phyloP scores from a whole-genome alignment of 805 yeast genomes.

The Wickerhamiella shivajii region DNA sequence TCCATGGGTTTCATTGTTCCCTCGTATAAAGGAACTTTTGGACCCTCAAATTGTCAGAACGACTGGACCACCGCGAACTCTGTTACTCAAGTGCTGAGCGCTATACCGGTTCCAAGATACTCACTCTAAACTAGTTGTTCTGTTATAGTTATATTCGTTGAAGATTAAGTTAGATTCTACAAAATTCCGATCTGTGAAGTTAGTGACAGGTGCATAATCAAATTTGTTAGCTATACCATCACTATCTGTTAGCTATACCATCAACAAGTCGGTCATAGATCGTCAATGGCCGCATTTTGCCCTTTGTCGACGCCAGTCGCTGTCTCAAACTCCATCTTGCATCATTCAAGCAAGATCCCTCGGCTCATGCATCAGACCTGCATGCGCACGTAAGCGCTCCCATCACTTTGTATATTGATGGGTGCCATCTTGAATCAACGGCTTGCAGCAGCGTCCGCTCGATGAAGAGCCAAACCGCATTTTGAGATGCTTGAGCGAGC shows the following conservation, averaged over 20 bases:
- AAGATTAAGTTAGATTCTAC: constrained; percentile 16
- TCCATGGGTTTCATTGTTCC: constrained; percentile 14
- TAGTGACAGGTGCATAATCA: constrained; percentile 12
- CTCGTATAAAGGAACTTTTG: not conserved
- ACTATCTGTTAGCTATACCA: constrained; percentile 17
- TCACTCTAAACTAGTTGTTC: constrained; percentile 18
- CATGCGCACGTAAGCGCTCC: no score
- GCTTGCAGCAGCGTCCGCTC: no score
- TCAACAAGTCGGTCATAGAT: constrained; percentile 19
- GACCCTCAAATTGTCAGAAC: not conserved
- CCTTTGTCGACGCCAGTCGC: no score
- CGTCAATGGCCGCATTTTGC: no score
- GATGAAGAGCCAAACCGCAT: no score
- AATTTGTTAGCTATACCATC: constrained; percentile 18
- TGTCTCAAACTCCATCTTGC: no score
- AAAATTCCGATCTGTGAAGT: constrained; percentile 17
- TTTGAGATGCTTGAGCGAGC: no score
- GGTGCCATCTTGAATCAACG: no score
- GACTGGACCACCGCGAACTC: not conserved
- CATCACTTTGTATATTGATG: no score
- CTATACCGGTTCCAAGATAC: constrained; percentile 11
- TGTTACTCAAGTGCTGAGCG: not conserved
- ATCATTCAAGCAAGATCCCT: no score
- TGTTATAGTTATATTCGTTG: constrained; percentile 11
- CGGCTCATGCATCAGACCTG: no score